Percentiles rank a stretch among this genome's conserved stretches.
These are phyloP conservation scores for Phellopilus nigrolimitatus DNA, from an alignment of 1,284 basidiomycete species.

Conservation along the genomic window DNA sequence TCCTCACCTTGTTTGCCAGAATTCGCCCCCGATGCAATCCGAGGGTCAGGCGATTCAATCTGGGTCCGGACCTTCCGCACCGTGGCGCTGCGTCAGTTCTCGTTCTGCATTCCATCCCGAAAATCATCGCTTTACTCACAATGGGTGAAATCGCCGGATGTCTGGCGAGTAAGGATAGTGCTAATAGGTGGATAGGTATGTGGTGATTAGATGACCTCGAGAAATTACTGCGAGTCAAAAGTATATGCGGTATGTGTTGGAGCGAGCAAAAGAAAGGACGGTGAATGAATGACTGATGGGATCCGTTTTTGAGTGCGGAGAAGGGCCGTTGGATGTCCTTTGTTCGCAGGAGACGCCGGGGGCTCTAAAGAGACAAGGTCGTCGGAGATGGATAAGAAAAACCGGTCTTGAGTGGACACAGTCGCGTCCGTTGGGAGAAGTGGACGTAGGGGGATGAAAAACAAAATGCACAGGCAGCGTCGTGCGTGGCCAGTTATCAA, in stretches of 20 bases:
- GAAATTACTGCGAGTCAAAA: background rate
- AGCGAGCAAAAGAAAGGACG: constrained; percentile 14
- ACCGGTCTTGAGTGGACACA: background rate
- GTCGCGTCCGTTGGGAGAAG: constrained; percentile 6
- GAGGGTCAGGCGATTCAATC: background rate
- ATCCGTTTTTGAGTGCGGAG: constrained; percentile 14
- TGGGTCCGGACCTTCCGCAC: background rate
- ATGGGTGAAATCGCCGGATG: background rate
- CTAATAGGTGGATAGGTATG: background rate
- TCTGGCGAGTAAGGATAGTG: background rate
- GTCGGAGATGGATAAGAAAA: constrained; percentile 4
- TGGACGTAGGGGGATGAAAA: constrained; percentile 3
- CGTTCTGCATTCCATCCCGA: background rate
- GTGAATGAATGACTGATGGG: constrained; percentile 13
- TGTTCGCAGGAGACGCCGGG: constrained; percentile 17
- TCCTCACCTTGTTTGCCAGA: too few species aligned
- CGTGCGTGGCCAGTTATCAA: constrained; percentile 14
- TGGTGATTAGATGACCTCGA: constrained; percentile 2
- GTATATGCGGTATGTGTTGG: background rate
- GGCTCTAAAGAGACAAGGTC: constrained; percentile 5
- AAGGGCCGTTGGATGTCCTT: constrained; percentile 17
- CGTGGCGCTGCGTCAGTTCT: background rate
- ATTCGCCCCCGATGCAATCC: too few species aligned
- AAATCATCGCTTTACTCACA: background rate
- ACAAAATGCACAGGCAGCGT: constrained; percentile 10